phyloP scores from a whole-genome alignment of 768 basidiomycete genomes.

The Lactarius trivialis region DNA sequence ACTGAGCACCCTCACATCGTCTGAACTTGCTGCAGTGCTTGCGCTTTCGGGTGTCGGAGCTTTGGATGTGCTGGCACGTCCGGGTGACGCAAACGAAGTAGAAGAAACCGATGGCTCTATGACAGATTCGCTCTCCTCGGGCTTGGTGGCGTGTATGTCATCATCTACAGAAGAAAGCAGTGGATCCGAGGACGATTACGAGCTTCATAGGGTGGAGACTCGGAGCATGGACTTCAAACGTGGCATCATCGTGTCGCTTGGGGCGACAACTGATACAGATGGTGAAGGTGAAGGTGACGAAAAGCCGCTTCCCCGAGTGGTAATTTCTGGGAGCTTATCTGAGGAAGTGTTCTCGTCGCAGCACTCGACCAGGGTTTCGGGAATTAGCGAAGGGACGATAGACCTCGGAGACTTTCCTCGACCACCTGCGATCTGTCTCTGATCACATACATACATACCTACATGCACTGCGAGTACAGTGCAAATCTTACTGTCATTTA shows the following conservation, averaged over 20 bases:
- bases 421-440: constrained; percentile 13
- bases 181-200: constrained; percentile 11
- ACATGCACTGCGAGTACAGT: neutral
- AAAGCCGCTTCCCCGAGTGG: constrained; percentile 15
- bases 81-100: neutral
- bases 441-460: neutral
- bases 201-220: constrained; percentile 1
- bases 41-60: neutral
- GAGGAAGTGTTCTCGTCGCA: neutral
- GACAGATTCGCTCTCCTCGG: constrained; percentile 6
- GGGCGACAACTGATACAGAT: neutral
- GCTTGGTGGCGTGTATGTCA: neutral
- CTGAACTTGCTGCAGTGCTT: constrained; percentile 6
- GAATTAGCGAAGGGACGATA: constrained; percentile 12
- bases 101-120: neutral
- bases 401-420: constrained; percentile 19
- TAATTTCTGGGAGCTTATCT: constrained; percentile 12
- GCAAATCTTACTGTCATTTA: neutral
- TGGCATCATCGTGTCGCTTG: constrained; percentile 10
- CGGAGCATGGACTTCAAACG: constrained; percentile 11
- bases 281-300: constrained; percentile 8
- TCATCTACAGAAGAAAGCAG: constrained; percentile 9
- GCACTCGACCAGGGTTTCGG: neutral
- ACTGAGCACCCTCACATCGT: constrained; percentile 5
- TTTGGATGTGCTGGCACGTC: neutral